Conservation (phyloP, 2,329 filamentous ascomycete species). For the Tolypocladium tundrense region DNA sequence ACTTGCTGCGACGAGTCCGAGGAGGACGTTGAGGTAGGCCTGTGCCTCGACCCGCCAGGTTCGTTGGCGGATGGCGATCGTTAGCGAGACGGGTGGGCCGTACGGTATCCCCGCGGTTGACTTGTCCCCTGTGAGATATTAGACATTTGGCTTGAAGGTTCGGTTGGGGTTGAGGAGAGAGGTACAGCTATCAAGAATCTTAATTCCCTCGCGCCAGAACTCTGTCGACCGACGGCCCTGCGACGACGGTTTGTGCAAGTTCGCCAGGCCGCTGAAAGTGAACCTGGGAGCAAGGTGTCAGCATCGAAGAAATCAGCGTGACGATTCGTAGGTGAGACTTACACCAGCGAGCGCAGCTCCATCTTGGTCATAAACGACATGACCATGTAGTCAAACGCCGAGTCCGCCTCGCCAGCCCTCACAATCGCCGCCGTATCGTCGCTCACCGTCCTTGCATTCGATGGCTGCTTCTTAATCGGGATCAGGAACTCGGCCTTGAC, state of each 20-base stretch:
- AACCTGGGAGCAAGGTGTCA: conserved; percentile 28
- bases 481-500: conserved; percentile 40
- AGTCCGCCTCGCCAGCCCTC: conserved; percentile 31
- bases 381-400: conserved; percentile 43
- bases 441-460: conserved; percentile 41
- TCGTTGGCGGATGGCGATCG: conserved; percentile 45
- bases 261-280: conserved; percentile 42
- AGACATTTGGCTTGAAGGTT: neutral
- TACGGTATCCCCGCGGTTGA: conserved; percentile 24
- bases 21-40: conserved; percentile 61
- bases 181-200: conserved; percentile 38
- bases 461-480: conserved; percentile 42
- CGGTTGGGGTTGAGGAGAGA: neutral
- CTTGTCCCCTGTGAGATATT: conserved; percentile 19
- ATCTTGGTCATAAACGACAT: conserved; percentile 51
- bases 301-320: neutral
- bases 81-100: conserved; percentile 39
- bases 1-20: conserved; percentile 58
- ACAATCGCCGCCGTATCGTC: conserved; percentile 46
- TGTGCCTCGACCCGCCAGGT: conserved; percentile 57
- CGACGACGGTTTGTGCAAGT: conserved; percentile 25
- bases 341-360: conserved; percentile 47
- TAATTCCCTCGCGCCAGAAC: conserved; percentile 32
- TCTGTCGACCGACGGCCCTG: conserved; percentile 24
- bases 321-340: conserved; percentile 15